Evolutionary conservation across 2,329 filamentous ascomycete genomes (phyloP).

Genomic region (Tolypocladium pustulatum): DNA sequence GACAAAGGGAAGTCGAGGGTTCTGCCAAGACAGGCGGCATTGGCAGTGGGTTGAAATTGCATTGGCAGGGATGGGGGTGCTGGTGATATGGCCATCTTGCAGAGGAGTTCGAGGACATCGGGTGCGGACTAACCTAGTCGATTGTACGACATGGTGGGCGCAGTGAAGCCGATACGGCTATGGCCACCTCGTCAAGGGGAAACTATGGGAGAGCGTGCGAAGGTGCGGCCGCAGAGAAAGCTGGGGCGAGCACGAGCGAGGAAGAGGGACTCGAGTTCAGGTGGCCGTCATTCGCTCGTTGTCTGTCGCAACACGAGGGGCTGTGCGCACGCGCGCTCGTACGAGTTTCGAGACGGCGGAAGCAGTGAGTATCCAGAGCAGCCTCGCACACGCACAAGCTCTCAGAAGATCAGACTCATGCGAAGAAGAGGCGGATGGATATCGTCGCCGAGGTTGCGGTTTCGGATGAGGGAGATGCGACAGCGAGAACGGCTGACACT

Average conservation of each 20-base stretch:
- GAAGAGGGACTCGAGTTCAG: neutral
- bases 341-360: neutral
- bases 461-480: neutral
- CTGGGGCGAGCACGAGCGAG: neutral
- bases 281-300: neutral
- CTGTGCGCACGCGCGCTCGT: neutral
- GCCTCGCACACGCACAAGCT: neutral
- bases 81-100: neutral
- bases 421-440: neutral
- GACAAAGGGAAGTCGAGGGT: neutral
- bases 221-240: neutral
- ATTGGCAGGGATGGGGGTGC: conserved; percentile 3
- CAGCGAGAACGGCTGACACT: neutral
- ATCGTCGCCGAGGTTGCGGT: neutral
- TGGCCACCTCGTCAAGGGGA: neutral
- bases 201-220: neutral
- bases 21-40: neutral
- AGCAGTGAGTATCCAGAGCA: neutral
- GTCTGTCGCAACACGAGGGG: neutral
- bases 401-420: neutral
- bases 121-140: conserved; percentile 53
- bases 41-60: conserved; percentile 2
- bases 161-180: neutral
- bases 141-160: conserved; percentile 57
- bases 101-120: conserved; percentile 5